These are phyloP conservation scores for Rubroshorea leprosula DNA, from an alignment of 345 rosid genomes.

Conservation along the genomic window DNA sequence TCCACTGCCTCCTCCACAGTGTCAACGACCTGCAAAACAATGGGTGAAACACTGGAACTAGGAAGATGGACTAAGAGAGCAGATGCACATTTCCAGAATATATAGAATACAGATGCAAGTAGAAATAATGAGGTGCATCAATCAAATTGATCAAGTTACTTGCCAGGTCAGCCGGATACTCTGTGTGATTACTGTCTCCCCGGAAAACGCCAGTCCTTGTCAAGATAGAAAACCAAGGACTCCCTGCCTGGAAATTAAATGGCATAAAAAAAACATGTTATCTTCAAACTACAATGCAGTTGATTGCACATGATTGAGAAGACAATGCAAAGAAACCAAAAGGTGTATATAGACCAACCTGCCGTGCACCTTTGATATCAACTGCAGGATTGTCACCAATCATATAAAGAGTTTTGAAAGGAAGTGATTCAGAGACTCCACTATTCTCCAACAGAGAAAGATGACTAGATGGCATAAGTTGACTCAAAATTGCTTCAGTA, in stretches of 20 bases:
- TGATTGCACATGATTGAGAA: not conserved
- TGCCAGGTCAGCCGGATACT: constrained; percentile 42
- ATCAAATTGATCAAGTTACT: constrained; percentile 10
- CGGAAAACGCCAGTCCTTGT: constrained; percentile 44
- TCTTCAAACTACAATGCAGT: not conserved
- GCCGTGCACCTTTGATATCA: constrained; percentile 39
- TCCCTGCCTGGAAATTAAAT: constrained; percentile 31
- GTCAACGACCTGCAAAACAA: constrained; percentile 33
- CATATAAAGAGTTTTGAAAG: constrained; percentile 37
- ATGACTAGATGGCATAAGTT: constrained; percentile 19
- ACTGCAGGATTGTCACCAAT: constrained; percentile 45
- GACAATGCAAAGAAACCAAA: not conserved
- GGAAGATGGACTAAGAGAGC: not conserved
- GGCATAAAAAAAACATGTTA: not conserved
- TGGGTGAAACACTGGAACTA: not conserved
- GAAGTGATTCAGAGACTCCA: constrained; percentile 8
- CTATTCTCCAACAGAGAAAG: constrained; percentile 8
- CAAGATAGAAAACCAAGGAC: constrained; percentile 47
- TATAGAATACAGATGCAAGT: not conserved
- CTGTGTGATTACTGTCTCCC: constrained; percentile 26
- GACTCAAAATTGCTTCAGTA: constrained; percentile 31
- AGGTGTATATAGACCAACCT: constrained; percentile 6
- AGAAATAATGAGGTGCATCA: not conserved
- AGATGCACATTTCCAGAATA: not conserved
- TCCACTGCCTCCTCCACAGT: constrained; percentile 50